Evolutionary conservation across 495 filamentous ascomycete genomes (phyloP).

Genomic region (Cercophora newfieldiana): DNA sequence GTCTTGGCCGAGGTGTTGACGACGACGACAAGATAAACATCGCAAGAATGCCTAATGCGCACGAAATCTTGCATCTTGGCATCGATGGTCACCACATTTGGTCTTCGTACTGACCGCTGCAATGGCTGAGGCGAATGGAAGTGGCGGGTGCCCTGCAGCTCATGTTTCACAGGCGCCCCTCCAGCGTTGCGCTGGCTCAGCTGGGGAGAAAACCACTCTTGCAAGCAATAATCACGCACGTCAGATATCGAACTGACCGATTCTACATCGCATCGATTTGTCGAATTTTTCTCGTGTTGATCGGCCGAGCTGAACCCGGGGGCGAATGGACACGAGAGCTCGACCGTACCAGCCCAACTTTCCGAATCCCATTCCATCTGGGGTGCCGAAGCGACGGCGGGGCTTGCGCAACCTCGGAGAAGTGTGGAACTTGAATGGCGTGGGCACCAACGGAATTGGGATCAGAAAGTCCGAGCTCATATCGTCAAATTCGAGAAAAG

Average conservation of each 20-base stretch:
- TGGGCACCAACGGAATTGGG: background rate
- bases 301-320: background rate
- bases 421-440: background rate
- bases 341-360: background rate
- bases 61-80: background rate
- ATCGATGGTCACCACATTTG: background rate
- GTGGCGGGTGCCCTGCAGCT: background rate
- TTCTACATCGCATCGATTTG: background rate
- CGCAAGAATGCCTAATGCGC: too few relatives aligned
- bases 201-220: background rate
- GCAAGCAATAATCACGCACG: background rate
- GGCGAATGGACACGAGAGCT: too few relatives aligned
- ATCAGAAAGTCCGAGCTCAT: background rate
- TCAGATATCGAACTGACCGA: background rate
- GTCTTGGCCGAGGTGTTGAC: too few relatives aligned
- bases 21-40: too few relatives aligned
- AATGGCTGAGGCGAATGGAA: background rate
- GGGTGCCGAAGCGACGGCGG: background rate
- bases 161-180: background rate
- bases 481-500: background rate
- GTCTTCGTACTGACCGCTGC: background rate
- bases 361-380: background rate
- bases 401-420: background rate
- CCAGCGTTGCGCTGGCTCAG: background rate
- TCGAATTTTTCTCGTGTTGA: background rate